phyloP scores from a whole-genome alignment of 371 early-diverging fungal genomes.

The Mortierella sp. region DNA sequence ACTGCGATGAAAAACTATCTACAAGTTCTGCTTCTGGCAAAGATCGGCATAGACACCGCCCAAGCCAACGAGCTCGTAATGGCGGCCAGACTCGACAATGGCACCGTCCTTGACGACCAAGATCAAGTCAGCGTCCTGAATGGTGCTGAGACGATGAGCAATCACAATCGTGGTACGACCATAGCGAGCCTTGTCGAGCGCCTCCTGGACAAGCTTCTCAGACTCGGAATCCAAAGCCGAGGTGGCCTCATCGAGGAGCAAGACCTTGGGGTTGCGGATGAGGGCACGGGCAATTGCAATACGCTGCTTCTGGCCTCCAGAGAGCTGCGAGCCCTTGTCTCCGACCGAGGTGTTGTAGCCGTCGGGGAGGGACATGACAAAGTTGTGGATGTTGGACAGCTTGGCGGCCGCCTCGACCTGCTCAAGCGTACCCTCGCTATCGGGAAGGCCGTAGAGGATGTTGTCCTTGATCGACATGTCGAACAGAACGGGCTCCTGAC shows the following conservation, averaged over 20 bases:
- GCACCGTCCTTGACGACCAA: conserved; percentile 82
- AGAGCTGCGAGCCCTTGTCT: conserved; percentile 78
- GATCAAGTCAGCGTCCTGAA: conserved; percentile 84
- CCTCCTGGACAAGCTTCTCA: conserved; percentile 92
- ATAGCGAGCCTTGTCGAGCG: conserved; percentile 80
- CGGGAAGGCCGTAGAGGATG: conserved; percentile 73
- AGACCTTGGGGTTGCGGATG: conserved; percentile 87
- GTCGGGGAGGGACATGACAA: conserved; percentile 74
- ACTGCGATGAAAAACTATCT: not conserved
- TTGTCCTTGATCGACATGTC: conserved; percentile 89
- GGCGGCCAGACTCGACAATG: conserved; percentile 88
- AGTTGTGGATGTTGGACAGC: conserved; percentile 85
- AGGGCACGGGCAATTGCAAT: conserved; percentile 79
- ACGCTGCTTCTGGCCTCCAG: conserved; percentile 83
- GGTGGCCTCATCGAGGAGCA: conserved; percentile 98
- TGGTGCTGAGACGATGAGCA: conserved; percentile 80
- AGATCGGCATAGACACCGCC: conserved; percentile 62
- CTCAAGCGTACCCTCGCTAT: conserved; percentile 62
- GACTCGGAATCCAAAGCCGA: conserved; percentile 92
- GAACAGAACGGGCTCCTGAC: conserved; percentile 92
- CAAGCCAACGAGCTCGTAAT: conserved; percentile 72
- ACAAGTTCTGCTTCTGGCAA: conserved; percentile 60
- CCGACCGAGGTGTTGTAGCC: conserved; percentile 88
- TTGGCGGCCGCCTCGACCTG: conserved; percentile 73
- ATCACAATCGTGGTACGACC: conserved; percentile 80